Evolutionary conservation across 805 yeast species (phyloP).

Genomic region (Groenewaldozyma salmanticensis): DNA sequence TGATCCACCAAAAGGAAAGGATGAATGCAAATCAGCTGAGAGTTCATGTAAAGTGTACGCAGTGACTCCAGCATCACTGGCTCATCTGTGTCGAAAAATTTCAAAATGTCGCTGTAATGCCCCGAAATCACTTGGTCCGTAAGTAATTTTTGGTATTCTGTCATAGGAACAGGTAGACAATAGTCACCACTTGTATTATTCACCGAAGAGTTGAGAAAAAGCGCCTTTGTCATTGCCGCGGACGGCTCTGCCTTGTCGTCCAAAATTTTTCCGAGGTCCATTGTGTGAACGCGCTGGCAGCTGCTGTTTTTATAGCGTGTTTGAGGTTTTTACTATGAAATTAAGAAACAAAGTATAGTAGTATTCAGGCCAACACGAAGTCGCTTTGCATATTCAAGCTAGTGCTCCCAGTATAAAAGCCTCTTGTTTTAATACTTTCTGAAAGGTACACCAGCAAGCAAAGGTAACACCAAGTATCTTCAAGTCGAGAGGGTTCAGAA

Average conservation of each 20-base stretch:
- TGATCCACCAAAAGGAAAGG: slow-evolving; percentile 81
- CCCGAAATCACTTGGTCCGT: slow-evolving; percentile 86
- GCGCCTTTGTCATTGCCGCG: slow-evolving; percentile 33
- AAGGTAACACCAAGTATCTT: too few relatives aligned
- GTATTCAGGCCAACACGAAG: too few relatives aligned
- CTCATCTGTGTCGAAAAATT: slow-evolving; percentile 63
- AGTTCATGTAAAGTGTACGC: slow-evolving; percentile 62
- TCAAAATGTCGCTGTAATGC: slow-evolving; percentile 83
- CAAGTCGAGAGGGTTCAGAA: too few relatives aligned
- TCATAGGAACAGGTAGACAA: slow-evolving; percentile 72
- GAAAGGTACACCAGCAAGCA: too few relatives aligned
- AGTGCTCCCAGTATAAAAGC: too few relatives aligned
- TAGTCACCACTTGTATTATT: slow-evolving; percentile 45
- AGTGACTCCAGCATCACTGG: slow-evolving; percentile 64
- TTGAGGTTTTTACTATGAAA: not conserved
- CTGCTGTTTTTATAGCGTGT: not conserved
- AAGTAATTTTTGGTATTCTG: slow-evolving; percentile 76
- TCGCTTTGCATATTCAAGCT: too few relatives aligned
- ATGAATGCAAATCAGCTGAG: slow-evolving; percentile 75
- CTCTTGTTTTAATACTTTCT: too few relatives aligned
- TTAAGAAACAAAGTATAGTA: too few relatives aligned
- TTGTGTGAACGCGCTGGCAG: slow-evolving; percentile 18
- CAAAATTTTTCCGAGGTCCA: slow-evolving; percentile 68
- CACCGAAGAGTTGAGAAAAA: slow-evolving; percentile 17
- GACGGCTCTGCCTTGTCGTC: slow-evolving; percentile 83